Conservation (phyloP, 257 asterid species). For the Cordia subcordata region DNA sequence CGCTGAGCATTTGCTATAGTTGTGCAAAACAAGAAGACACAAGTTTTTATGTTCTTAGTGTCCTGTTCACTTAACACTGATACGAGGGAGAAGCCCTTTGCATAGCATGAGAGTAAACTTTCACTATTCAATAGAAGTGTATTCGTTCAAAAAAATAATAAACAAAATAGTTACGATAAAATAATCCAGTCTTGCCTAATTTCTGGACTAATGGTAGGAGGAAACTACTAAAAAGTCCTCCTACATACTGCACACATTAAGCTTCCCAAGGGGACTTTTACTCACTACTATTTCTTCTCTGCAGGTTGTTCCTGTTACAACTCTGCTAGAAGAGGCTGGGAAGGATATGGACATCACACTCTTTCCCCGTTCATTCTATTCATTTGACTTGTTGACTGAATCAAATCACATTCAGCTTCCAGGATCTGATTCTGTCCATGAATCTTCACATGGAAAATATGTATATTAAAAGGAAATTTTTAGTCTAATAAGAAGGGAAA, state of each 20-base stretch:
- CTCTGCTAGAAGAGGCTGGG: slow-evolving; percentile 32
- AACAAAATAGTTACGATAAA: too few species aligned
- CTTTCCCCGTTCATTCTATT: slow-evolving; percentile 51
- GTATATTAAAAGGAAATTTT: not conserved
- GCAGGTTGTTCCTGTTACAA: slow-evolving; percentile 55
- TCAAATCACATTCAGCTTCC: slow-evolving; percentile 21
- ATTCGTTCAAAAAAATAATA: too few species aligned
- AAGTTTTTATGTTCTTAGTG: too few species aligned
- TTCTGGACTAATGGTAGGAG: not conserved
- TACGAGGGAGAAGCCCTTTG: too few species aligned
- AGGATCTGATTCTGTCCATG: slow-evolving; percentile 29
- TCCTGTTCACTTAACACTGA: too few species aligned
- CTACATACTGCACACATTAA: not conserved
- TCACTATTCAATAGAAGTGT: too few species aligned
- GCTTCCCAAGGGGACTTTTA: not conserved
- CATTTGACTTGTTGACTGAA: slow-evolving; percentile 37
- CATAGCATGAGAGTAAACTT: too few species aligned
- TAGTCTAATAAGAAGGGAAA: too few species aligned
- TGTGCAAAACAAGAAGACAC: too few species aligned
- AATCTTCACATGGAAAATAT: slow-evolving; percentile 22
- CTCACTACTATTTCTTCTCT: not conserved
- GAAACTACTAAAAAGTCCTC: not conserved
- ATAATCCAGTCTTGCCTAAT: too few species aligned
- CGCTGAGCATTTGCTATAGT: too few species aligned
- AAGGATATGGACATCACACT: slow-evolving; percentile 47